phyloP scores from a whole-genome alignment of 169 alveolate genomes.

The Babesia ovata region DNA sequence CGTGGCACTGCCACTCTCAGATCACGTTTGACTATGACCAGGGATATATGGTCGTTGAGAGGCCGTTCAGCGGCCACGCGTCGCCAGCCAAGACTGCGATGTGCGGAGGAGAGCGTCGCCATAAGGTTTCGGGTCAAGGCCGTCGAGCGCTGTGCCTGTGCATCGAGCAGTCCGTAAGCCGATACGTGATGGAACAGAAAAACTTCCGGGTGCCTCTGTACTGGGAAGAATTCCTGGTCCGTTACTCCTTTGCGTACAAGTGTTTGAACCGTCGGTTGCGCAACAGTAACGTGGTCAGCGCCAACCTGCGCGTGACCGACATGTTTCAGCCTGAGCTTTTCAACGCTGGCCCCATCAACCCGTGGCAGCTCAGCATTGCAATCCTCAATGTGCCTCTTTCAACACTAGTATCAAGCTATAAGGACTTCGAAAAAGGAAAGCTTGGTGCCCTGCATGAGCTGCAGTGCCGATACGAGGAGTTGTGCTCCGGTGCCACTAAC shows the following conservation, averaged over 20 bases:
- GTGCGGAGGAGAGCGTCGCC: not conserved
- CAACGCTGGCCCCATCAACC: constrained; percentile 28
- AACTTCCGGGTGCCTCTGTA: constrained; percentile 34
- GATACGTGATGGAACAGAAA: constrained; percentile 45
- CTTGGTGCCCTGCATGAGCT: constrained; percentile 14
- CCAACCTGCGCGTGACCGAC: constrained; percentile 1
- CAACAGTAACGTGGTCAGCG: constrained; percentile 9
- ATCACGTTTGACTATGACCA: constrained; percentile 37
- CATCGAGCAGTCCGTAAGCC: constrained; percentile 49
- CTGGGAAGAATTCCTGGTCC: constrained; percentile 61
- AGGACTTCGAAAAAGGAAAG: constrained; percentile 8
- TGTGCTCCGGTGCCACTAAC: constrained; percentile 35
- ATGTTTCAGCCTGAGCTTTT: constrained; percentile 3
- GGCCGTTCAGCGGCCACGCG: constrained; percentile 28
- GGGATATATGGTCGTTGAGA: constrained; percentile 38
- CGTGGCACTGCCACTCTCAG: constrained; percentile 55
- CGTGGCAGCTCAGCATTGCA: constrained; percentile 46
- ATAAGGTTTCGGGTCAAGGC: constrained; percentile 19
- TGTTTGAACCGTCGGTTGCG: constrained; percentile 3
- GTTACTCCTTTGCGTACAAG: constrained; percentile 38
- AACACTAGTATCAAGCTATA: not conserved
- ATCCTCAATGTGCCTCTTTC: constrained; percentile 12
- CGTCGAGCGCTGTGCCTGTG: constrained; percentile 45
- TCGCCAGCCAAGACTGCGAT: not conserved
- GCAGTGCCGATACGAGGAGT: constrained; percentile 14